A percentile compares a stretch with the other conserved stretches of the same genome.
phyloP scores from a whole-genome alignment of 1,284 basidiomycete genomes.

The Trametes versicolor region DNA sequence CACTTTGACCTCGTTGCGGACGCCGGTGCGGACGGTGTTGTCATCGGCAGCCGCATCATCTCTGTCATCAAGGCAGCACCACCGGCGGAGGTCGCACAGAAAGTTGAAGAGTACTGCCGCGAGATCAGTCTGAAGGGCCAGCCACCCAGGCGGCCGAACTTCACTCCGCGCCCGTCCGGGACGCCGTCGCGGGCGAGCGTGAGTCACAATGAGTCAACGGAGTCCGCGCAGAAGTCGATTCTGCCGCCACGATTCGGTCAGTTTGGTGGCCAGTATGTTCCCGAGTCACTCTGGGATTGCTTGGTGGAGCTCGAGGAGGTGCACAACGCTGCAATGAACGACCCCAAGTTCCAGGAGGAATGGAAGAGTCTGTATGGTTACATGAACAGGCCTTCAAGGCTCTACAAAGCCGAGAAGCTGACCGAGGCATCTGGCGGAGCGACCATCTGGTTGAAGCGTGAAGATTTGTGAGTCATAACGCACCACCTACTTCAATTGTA shows the following conservation, averaged over 20 bases:
- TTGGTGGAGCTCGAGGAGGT: conserved; percentile 92
- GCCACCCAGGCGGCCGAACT: conserved; percentile 42
- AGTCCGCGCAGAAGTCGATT: conserved; percentile 51
- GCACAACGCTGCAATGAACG: conserved; percentile 86
- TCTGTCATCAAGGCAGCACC: conserved; percentile 79
- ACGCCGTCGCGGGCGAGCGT: conserved; percentile 36
- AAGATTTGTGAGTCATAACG: conserved; percentile 78
- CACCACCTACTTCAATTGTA: conserved; percentile 1
- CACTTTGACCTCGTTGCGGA: conserved; percentile 90
- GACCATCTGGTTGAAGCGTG: conserved; percentile 98
- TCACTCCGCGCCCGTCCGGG: conserved; percentile 32
- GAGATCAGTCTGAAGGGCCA: conserved; percentile 74
- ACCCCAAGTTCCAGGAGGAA: conserved; percentile 95
- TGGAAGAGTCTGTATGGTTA: conserved; percentile 91
- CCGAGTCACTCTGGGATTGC: conserved; percentile 93
- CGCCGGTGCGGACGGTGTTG: conserved; percentile 94
- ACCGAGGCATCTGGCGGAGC: conserved; percentile 81
- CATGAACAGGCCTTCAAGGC: conserved; percentile 77
- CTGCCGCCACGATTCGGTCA: conserved; percentile 91
- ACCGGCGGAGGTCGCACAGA: conserved; percentile 58
- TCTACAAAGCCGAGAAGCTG: conserved; percentile 77
- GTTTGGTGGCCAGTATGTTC: conserved; percentile 98
- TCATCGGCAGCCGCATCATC: conserved; percentile 91
- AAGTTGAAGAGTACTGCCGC: conserved; percentile 81
- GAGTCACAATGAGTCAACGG: conserved; percentile 44